Percentiles rank a stretch among this genome's conserved stretches.
These are phyloP conservation scores for Waltiozyma sp. DNA, from an alignment of 1,139 yeast species.

Conservation along the genomic window DNA sequence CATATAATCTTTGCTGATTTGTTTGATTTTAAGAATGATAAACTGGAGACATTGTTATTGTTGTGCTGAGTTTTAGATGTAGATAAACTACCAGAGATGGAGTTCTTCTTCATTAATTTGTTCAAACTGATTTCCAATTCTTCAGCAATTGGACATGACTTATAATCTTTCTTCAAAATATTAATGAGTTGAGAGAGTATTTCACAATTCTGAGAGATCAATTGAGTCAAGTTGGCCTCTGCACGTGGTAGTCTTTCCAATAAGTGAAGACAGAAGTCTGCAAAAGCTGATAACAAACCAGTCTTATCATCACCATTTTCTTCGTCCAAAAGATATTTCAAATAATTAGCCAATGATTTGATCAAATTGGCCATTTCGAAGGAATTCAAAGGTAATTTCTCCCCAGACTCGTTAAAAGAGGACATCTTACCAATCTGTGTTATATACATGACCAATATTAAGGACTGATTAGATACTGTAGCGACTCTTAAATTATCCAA, in stretches of 20 bases:
- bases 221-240: constrained; percentile 1
- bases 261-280: constrained; percentile 5
- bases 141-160: constrained; percentile 4
- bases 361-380: constrained; percentile 9
- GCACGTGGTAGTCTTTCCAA: constrained; percentile 6
- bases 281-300: constrained; percentile 2
- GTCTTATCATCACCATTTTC: neutral
- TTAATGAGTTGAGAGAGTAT: constrained; percentile 5
- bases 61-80: neutral
- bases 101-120: constrained; percentile 8
- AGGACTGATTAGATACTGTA: constrained; percentile 9
- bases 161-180: constrained; percentile 2
- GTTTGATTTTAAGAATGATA: constrained; percentile 13
- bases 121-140: constrained; percentile 8
- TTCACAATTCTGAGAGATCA: constrained; percentile 10
- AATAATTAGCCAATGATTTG: constrained; percentile 5
- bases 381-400: constrained; percentile 5
- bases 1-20: constrained; percentile 16
- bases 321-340: constrained; percentile 5
- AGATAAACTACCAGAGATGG: constrained; percentile 5
- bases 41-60: constrained; percentile 3
- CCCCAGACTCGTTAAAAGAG: neutral
- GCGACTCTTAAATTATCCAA: constrained; percentile 5
- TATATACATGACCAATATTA: constrained; percentile 8
- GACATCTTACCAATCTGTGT: constrained; percentile 7